Percentiles rank a stretch among this genome's conserved stretches.
Evolutionary conservation across 164 flowering plant species (phyloP).

Genomic region (Stephania cephalantha): DNA sequence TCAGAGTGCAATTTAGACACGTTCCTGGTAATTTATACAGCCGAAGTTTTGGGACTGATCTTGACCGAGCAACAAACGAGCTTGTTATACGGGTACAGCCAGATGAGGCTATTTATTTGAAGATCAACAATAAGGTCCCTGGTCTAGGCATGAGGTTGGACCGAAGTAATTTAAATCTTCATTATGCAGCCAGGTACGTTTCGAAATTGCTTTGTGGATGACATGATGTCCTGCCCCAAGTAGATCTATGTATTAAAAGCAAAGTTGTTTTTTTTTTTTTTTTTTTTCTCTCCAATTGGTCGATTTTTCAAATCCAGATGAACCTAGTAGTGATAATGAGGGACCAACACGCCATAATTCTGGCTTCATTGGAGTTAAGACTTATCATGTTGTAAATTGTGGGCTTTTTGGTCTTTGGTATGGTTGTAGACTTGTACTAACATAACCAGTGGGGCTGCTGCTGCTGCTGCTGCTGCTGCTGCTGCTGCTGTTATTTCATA

Average conservation of each 20-base stretch:
- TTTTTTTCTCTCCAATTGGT: no score
- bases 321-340: neutral
- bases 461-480: neutral
- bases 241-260: neutral
- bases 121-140: constrained; percentile 81
- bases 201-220: neutral
- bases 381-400: neutral
- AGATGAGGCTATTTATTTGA: constrained; percentile 77
- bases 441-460: neutral
- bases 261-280: neutral
- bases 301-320: neutral
- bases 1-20: constrained; percentile 82
- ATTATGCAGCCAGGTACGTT: constrained; percentile 53
- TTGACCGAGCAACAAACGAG: constrained; percentile 75
- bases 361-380: neutral
- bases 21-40: constrained; percentile 85
- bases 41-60: constrained; percentile 51
- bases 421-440: neutral
- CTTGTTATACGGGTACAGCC: constrained; percentile 80
- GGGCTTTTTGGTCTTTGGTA: neutral
- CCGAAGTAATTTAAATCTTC: constrained; percentile 69
- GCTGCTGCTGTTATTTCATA: neutral
- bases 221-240: neutral
- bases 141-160: constrained; percentile 82
- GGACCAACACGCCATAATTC: neutral